Evolutionary conservation across 2,329 filamentous ascomycete genomes (phyloP).

Genomic region (Aspergillus tamarii): DNA sequence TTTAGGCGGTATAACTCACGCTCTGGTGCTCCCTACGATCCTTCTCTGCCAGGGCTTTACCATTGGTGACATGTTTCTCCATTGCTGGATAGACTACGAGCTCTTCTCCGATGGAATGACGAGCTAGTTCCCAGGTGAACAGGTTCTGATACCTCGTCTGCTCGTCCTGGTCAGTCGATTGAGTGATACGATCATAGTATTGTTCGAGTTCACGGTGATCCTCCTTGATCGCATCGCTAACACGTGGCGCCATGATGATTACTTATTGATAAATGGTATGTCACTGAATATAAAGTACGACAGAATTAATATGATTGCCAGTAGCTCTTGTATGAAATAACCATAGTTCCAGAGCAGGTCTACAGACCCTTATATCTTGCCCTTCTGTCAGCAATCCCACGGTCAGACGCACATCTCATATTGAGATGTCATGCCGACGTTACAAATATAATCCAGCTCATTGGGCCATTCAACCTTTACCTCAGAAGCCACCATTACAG

Average conservation of each 20-base stretch:
- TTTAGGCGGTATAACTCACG: background rate
- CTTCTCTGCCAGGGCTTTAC: conserved; percentile 49
- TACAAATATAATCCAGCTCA: too few species aligned
- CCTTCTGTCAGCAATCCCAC: too few species aligned
- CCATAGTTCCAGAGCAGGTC: too few species aligned
- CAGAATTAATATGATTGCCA: too few species aligned
- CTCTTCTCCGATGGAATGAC: conserved; percentile 54
- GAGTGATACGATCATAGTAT: conserved; percentile 47
- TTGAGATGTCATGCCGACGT: too few species aligned
- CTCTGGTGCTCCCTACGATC: conserved; percentile 51
- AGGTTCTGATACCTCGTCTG: conserved; percentile 51
- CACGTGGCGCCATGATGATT: conserved; percentile 13
- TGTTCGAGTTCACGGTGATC: conserved; percentile 46
- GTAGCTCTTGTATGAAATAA: too few species aligned
- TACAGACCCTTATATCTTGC: too few species aligned
- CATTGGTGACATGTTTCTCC: conserved; percentile 50
- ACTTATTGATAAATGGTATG: too few species aligned
- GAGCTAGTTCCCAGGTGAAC: conserved; percentile 55
- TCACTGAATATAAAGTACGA: too few species aligned
- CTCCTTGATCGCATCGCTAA: conserved; percentile 40
- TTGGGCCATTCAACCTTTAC: too few species aligned
- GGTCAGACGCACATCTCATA: too few species aligned
- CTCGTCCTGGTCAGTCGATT: conserved; percentile 42
- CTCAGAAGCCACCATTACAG: too few species aligned
- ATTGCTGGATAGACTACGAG: conserved; percentile 57